Percentiles rank a stretch among this genome's conserved stretches.
These are phyloP conservation scores for Bruguiera hainesii DNA, from an alignment of 441 rosid genomes.

Conservation along the genomic window DNA sequence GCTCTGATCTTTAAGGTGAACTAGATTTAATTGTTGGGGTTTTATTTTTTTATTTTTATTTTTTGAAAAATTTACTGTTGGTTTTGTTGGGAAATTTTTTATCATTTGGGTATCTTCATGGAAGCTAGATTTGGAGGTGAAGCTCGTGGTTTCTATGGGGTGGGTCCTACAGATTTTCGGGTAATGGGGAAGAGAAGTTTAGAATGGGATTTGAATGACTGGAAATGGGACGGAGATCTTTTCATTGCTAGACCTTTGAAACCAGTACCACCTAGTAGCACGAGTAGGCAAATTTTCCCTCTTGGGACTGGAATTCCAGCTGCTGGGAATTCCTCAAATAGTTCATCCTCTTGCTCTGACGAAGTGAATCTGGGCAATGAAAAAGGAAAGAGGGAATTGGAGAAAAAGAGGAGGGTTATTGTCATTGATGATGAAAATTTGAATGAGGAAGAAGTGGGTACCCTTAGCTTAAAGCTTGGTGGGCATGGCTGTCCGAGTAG, in stretches of 20 bases:
- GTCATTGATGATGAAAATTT: conserved; percentile 47
- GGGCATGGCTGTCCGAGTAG: conserved; percentile 44
- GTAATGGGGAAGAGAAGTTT: conserved; percentile 59
- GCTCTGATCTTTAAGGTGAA: conserved; percentile 39
- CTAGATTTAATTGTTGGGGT: conserved; percentile 15
- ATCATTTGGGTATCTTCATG: conserved; percentile 38
- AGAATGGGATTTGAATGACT: conserved; percentile 93
- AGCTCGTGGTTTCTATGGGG: conserved; percentile 47
- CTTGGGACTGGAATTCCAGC: conserved; percentile 32
- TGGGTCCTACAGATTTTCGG: conserved; percentile 39
- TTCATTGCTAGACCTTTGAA: conserved; percentile 71
- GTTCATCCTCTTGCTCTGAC: conserved; percentile 79
- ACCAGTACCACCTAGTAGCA: conserved; percentile 36
- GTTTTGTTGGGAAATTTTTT: conserved; percentile 21
- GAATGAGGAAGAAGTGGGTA: conserved; percentile 41
- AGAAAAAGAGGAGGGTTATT: conserved; percentile 76
- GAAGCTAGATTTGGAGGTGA: conserved; percentile 72
- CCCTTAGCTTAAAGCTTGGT: conserved; percentile 66
- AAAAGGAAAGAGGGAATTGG: conserved; percentile 56
- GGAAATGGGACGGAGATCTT: conserved; percentile 99
- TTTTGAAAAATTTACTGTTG: neutral
- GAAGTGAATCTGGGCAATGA: conserved; percentile 53
- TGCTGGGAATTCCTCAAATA: conserved; percentile 59
- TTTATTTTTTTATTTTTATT: neutral
- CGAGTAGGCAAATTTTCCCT: conserved; percentile 58